Conservation (phyloP, 768 basidiomycete species). For the Boletus coccyginus region DNA sequence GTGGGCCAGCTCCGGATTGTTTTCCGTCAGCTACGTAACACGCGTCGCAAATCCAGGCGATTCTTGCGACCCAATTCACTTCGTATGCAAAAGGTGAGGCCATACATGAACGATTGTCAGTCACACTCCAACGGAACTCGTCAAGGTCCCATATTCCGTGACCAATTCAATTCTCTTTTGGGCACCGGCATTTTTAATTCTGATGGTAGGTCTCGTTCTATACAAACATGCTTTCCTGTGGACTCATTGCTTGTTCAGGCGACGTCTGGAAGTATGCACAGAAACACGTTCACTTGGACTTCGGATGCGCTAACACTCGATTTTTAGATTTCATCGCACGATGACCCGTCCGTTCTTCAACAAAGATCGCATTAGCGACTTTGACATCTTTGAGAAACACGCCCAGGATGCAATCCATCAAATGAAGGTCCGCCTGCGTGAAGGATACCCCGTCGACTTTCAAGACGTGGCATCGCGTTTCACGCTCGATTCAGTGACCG, state of each 20-base stretch:
- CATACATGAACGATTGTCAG: neutral
- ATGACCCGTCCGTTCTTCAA: conserved; percentile 45
- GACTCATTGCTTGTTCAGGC: conserved; percentile 12
- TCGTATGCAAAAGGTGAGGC: conserved; percentile 36
- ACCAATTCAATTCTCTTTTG: conserved; percentile 29
- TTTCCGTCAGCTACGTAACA: neutral
- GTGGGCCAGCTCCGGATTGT: conserved; percentile 11
- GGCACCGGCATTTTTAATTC: conserved; percentile 43
- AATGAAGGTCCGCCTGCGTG: conserved; percentile 30
- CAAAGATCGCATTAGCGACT: conserved; percentile 38
- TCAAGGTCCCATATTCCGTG: conserved; percentile 23
- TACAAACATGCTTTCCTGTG: neutral
- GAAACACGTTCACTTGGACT: neutral
- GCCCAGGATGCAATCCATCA: conserved; percentile 32
- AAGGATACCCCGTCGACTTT: conserved; percentile 42
- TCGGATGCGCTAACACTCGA: neutral
- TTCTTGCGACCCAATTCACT: conserved; percentile 37
- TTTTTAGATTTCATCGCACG: conserved; percentile 37
- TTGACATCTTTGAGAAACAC: conserved; percentile 40
- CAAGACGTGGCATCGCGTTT: conserved; percentile 45
- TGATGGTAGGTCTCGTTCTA: conserved; percentile 27
- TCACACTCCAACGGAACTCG: neutral
- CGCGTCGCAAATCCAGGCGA: conserved; percentile 26
- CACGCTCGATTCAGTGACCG: conserved; percentile 56
- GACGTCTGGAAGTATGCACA: conserved; percentile 39